A percentile compares a stretch with the other conserved stretches of the same genome.
phyloP scores from a whole-genome alignment of 768 basidiomycete genomes.

The Rubroboletus satanas region DNA sequence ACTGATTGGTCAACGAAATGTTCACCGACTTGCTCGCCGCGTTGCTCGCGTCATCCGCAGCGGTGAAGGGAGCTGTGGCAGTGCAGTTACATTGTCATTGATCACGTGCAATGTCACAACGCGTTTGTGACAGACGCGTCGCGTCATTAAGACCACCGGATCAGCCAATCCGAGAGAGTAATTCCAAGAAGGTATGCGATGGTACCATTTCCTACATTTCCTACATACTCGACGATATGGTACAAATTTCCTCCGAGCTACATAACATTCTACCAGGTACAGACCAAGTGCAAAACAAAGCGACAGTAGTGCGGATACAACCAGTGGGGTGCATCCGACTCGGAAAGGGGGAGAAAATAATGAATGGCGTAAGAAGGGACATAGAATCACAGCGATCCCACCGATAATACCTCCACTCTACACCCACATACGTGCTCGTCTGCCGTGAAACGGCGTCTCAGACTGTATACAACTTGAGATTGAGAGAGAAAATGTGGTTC shows the following conservation, averaged over 20 bases:
- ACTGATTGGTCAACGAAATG: neutral
- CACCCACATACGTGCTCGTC: conserved; percentile 6
- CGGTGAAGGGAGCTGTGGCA: conserved; percentile 11
- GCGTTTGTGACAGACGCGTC: conserved; percentile 28
- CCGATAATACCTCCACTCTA: conserved; percentile 19
- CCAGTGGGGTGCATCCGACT: conserved; percentile 1
- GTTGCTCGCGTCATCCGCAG: neutral
- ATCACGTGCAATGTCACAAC: conserved; percentile 31
- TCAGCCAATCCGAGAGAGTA: neutral
- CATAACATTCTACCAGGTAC: conserved; percentile 15
- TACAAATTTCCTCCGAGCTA: conserved; percentile 22
- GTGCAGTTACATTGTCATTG: conserved; percentile 13
- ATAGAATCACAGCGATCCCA: conserved; percentile 8
- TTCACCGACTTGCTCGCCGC: neutral
- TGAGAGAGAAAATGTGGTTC: conserved; percentile 17
- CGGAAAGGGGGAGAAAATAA: conserved; percentile 9
- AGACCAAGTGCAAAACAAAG: conserved; percentile 21
- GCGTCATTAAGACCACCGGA: conserved; percentile 5
- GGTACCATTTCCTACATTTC: neutral
- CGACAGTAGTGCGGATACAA: conserved; percentile 18
- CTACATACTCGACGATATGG: conserved; percentile 17
- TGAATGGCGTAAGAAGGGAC: neutral
- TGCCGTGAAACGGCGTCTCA: conserved; percentile 2
- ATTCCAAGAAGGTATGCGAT: conserved; percentile 23
- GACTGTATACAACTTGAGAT: conserved; percentile 23